Evolutionary conservation across 768 basidiomycete genomes (phyloP).

Genomic region (Kwoniella sp.): DNA sequence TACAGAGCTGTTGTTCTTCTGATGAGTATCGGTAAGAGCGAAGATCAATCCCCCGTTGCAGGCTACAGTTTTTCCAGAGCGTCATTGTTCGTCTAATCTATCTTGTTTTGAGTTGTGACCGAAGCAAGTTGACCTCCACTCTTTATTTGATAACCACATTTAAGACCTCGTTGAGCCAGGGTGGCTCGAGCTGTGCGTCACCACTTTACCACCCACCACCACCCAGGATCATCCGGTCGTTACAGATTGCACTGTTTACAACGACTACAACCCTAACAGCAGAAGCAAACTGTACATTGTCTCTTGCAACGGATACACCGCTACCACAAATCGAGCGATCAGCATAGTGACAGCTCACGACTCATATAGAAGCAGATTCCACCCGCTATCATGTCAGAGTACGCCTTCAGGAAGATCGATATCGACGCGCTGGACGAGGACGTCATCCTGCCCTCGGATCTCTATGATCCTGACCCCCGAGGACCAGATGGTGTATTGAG

Average conservation of each 20-base stretch:
- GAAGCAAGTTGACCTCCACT: too few relatives aligned
- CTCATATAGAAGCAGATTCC: too few relatives aligned
- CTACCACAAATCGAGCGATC: neutral
- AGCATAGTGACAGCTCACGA: too few relatives aligned
- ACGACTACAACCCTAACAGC: neutral
- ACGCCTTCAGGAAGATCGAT: conserved; percentile 86
- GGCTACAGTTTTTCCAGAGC: too few relatives aligned
- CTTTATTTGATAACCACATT: conserved; percentile 9
- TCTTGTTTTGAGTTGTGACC: too few relatives aligned
- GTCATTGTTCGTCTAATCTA: too few relatives aligned
- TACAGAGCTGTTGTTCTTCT: too few relatives aligned
- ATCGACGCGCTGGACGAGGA: conserved; percentile 94
- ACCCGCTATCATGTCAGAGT: conserved; percentile 55
- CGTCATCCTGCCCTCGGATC: conserved; percentile 75
- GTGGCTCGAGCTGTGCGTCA: conserved; percentile 10
- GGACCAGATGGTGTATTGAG: conserved; percentile 71
- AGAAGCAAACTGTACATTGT: too few relatives aligned
- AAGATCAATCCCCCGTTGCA: too few relatives aligned
- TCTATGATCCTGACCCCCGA: conserved; percentile 83
- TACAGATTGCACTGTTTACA: neutral
- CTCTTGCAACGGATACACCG: too few relatives aligned
- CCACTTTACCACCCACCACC: neutral
- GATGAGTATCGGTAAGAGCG: too few relatives aligned
- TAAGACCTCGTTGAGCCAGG: neutral
- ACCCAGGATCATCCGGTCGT: too few relatives aligned